Evolutionary conservation across 495 filamentous ascomycete species (phyloP).

Genomic region (Chaetomium tenue): DNA sequence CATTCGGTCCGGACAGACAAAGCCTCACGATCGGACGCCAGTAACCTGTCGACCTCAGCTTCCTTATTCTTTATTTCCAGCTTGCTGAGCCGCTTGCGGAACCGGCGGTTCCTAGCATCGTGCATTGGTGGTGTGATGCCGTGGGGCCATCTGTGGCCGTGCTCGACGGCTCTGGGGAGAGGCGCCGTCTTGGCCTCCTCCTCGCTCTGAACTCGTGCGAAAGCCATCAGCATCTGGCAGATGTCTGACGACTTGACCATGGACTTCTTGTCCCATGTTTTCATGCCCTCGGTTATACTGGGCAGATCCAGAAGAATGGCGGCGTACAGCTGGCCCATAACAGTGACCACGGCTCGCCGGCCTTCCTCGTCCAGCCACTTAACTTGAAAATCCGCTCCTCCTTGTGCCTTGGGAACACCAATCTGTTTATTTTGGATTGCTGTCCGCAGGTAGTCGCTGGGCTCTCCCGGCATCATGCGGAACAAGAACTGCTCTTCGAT

Average conservation of each 20-base stretch:
- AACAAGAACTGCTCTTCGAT: constrained; percentile 87
- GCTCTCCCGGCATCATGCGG: constrained; percentile 79
- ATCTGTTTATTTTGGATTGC: constrained; percentile 70
- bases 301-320: constrained; percentile 84
- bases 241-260: constrained; percentile 95
- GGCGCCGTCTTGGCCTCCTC: constrained; percentile 65
- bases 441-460: constrained; percentile 76
- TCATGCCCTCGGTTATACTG: constrained; percentile 90
- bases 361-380: constrained; percentile 75
- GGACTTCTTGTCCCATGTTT: constrained; percentile 87
- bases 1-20: constrained; percentile 58
- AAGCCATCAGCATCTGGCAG: constrained; percentile 88
- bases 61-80: constrained; percentile 88
- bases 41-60: constrained; percentile 70
- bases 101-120: constrained; percentile 78
- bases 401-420: constrained; percentile 58
- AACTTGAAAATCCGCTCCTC: constrained; percentile 69
- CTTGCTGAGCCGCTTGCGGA: constrained; percentile 77
- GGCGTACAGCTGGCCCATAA: constrained; percentile 71
- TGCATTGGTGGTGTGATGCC: constrained; percentile 91
- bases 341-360: constrained; percentile 66
- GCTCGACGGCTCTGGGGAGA: constrained; percentile 62
- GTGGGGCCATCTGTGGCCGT: constrained; percentile 79
- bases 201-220: constrained; percentile 67
- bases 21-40: constrained; percentile 65